phyloP scores from a whole-genome alignment of 768 basidiomycete genomes.

The Clitopilus hobsonii region DNA sequence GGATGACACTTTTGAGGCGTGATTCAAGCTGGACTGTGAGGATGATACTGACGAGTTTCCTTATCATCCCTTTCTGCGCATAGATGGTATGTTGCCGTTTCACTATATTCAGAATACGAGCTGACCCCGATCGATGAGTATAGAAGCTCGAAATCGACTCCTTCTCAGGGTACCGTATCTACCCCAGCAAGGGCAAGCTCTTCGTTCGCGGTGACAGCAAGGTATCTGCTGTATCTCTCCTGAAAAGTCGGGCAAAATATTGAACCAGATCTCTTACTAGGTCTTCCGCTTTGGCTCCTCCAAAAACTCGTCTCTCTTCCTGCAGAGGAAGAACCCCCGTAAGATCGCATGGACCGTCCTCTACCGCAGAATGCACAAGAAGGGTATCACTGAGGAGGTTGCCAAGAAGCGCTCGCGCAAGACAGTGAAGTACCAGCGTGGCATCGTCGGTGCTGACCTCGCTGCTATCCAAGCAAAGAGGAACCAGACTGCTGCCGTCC shows the following conservation, averaged over 20 bases:
- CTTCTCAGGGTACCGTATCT: constrained; percentile 97
- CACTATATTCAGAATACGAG: not conserved
- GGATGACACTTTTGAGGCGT: constrained; percentile 30
- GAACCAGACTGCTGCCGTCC: constrained; percentile 85
- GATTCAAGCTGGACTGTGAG: constrained; percentile 1
- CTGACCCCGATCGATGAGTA: constrained; percentile 22
- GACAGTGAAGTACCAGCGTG: constrained; percentile 97
- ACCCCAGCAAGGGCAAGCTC: constrained; percentile 94
- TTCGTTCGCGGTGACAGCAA: constrained; percentile 97
- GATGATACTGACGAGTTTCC: constrained; percentile 9
- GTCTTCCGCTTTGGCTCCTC: constrained; percentile 93
- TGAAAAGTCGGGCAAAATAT: no score
- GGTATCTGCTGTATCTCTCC: constrained; percentile 33
- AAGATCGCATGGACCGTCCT: constrained; percentile 97
- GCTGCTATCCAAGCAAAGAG: constrained; percentile 86
- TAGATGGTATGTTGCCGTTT: constrained; percentile 36
- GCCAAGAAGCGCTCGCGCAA: constrained; percentile 98
- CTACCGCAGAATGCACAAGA: constrained; percentile 98
- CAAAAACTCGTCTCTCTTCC: constrained; percentile 95
- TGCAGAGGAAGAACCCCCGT: constrained; percentile 99
- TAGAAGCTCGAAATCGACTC: constrained; percentile 98
- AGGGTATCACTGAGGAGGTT: constrained; percentile 98
- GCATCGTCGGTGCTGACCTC: constrained; percentile 96
- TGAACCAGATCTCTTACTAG: constrained; percentile 33
- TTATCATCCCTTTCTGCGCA: constrained; percentile 8